Evolutionary conservation across 148 eudicot genomes (phyloP).

Genomic region (Cornus florida): DNA sequence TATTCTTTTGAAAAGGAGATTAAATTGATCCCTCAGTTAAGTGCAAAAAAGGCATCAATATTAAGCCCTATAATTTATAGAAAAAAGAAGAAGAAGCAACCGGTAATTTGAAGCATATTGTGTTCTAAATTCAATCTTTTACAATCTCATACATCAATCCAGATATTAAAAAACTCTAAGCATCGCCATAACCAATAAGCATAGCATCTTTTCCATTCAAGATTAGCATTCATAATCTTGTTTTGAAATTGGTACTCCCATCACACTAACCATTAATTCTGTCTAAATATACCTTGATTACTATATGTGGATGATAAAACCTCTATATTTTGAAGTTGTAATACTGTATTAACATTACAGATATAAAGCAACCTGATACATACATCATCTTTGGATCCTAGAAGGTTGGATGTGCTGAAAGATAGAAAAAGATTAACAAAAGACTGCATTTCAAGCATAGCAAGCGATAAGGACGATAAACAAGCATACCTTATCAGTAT

Average conservation of each 20-base stretch:
- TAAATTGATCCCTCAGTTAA: neutral
- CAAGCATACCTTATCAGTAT: slow-evolving; percentile 70
- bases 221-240: too few relatives aligned
- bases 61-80: too few relatives aligned
- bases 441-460: neutral
- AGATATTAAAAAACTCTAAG: too few relatives aligned
- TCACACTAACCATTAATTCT: too few relatives aligned
- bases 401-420: neutral
- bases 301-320: neutral
- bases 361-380: neutral
- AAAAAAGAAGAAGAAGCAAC: too few relatives aligned
- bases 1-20: neutral
- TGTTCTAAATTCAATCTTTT: too few relatives aligned
- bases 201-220: too few relatives aligned
- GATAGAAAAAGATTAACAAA: neutral
- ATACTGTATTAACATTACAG: neutral
- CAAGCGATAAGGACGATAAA: neutral
- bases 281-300: neutral
- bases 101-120: too few relatives aligned
- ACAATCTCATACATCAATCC: too few relatives aligned
- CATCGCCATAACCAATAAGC: too few relatives aligned
- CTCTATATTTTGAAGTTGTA: neutral
- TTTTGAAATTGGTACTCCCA: too few relatives aligned
- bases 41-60: too few relatives aligned
- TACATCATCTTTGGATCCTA: neutral